Base-by-base conservation (phyloP, 1,284 basidiomycete species). In the Ustilago lituana region DNA sequence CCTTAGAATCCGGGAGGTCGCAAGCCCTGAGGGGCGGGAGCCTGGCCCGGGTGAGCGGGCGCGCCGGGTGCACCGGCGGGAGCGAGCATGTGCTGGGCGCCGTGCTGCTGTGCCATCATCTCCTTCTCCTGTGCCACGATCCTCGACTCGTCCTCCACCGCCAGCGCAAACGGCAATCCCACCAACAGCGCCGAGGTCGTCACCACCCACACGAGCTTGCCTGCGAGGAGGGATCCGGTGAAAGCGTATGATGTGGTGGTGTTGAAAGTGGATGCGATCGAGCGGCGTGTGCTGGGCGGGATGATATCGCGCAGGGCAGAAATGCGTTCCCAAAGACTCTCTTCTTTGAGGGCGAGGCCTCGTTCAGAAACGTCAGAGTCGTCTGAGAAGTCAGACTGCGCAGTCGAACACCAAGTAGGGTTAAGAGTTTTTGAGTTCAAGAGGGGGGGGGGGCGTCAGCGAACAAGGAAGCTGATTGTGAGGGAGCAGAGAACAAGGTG, bases 61-160 rank as follows among this genome's bases (percentile, higher is more conserved):
- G 17, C 24, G 10, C 48, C 64, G 7, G 63, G 35, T 17, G 43
- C 53, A 11, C 48, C 44, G 1, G 56, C 36, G 9, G 71, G 64
- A 15, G 63, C 59, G 19, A 75, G 32, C 66, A 75, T 73, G 47
- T 75, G 90, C 84, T 94, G 92, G 17, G 89, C 89, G 35, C 94
- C 94, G 80, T 92, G 89, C 83, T 93, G 93, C 83, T 96, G 93
- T 49, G 92, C 91, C 73, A 92, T 85, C 87, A 94, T 89, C 84
- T 98, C 94, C 85, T 92, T 90, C 85, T 98, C 95, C 84, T 98
- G 94, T 56, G 90, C 89, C 5, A 94, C 90, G 61, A 96, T 88
- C 84, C 93, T 93, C 47, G 91, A 90, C 85, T 98, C 95, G 84
- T 96, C 95, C 84, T 98, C 95, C 69, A 98, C 87, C 55, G 90